A percentile compares a stretch with the other conserved stretches of the same genome.
phyloP scores from a whole-genome alignment of 2,329 filamentous ascomycete species.

The Colletotrichum lentis region DNA sequence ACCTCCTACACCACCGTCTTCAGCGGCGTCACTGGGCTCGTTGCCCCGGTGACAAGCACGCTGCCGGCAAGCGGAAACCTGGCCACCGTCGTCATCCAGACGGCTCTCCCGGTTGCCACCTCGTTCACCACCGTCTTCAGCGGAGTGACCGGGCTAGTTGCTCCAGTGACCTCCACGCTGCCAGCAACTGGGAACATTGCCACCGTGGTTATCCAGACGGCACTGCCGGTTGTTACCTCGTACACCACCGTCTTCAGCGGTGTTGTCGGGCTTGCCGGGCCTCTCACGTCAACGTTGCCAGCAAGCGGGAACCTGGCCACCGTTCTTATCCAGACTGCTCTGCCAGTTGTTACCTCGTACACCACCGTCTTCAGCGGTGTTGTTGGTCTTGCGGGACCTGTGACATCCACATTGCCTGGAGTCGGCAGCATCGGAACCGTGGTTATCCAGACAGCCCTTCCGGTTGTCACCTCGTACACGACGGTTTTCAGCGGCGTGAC shows the following conservation, averaged over 20 bases:
- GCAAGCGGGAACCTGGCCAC: constrained; percentile 13
- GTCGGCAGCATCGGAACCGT: constrained; percentile 2
- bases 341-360: neutral
- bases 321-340: constrained; percentile 8
- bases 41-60: neutral
- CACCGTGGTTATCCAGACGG: neutral
- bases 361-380: constrained; percentile 12
- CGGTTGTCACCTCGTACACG: neutral
- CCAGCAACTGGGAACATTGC: neutral
- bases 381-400: neutral
- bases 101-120: neutral
- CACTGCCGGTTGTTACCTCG: neutral
- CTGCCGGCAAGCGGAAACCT: neutral
- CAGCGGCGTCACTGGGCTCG: neutral
- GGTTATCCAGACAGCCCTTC: neutral
- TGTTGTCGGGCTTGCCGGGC: neutral
- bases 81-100: neutral
- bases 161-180: neutral
- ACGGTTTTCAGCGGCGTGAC: neutral
- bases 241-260: constrained; percentile 18
- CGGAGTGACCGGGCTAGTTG: neutral
- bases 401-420: neutral
- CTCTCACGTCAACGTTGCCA: constrained; percentile 7
- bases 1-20: constrained; percentile 9
- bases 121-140: constrained; percentile 12